phyloP scores from a whole-genome alignment of 768 basidiomycete species.

The Boletus barrowsii region DNA sequence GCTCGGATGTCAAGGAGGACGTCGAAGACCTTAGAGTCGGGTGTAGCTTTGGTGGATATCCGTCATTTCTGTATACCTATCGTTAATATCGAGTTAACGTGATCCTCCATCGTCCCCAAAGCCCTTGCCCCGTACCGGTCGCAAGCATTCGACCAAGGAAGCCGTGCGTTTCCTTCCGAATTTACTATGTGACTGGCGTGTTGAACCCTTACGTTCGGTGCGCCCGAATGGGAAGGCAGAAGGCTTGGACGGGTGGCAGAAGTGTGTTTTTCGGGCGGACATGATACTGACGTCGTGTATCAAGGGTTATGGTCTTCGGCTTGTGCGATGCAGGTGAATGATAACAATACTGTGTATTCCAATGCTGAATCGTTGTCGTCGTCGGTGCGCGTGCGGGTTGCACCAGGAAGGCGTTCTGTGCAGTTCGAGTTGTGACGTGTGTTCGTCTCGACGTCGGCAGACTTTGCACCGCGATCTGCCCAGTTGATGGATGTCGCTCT shows the following conservation, averaged over 20 bases:
- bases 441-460: background rate
- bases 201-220: conserved; percentile 39
- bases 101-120: conserved; percentile 32
- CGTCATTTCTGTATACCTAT: too few species aligned
- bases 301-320: too few species aligned
- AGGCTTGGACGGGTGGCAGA: conserved; percentile 15
- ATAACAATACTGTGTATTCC: too few species aligned
- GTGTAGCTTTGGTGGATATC: conserved; percentile 17
- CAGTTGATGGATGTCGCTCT: too few species aligned
- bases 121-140: conserved; percentile 50
- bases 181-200: conserved; percentile 49
- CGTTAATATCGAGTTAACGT: background rate
- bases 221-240: conserved; percentile 5
- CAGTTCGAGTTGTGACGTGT: background rate
- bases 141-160: conserved; percentile 52
- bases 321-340: too few species aligned
- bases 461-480: background rate
- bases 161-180: conserved; percentile 51
- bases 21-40: conserved; percentile 9
- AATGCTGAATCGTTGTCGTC: too few species aligned
- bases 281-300: too few species aligned
- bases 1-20: background rate
- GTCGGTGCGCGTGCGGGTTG: background rate
- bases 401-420: background rate
- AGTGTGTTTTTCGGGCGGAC: conserved; percentile 11